Evolutionary conservation across 257 asterid genomes (phyloP).

Genomic region (Rubia yunnanensis): DNA sequence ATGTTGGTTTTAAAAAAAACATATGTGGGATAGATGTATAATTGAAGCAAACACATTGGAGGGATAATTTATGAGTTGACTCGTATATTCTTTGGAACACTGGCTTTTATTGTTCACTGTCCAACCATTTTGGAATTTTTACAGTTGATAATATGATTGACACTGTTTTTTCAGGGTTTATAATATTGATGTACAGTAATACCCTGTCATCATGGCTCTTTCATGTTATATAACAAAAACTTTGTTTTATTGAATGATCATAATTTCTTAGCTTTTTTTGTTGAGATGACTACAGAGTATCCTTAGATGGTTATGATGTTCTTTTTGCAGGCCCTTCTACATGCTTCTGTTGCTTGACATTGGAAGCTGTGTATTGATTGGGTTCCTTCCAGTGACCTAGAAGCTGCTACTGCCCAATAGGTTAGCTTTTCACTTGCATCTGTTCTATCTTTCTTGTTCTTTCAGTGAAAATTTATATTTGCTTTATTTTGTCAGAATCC

Average conservation of each 20-base stretch:
- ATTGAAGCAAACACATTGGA: background rate
- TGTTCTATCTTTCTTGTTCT: conserved; percentile 6
- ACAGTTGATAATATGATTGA: background rate
- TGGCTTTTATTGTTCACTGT: background rate
- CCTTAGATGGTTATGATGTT: background rate
- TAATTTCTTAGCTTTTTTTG: background rate
- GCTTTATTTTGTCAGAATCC: conserved; percentile 46
- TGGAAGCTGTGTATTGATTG: conserved; percentile 72
- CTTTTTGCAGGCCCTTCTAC: conserved; percentile 81
- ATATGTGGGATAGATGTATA: too few species aligned
- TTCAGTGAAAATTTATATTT: conserved; percentile 19
- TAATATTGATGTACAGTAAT: too few species aligned
- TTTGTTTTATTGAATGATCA: background rate
- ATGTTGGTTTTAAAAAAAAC: too few species aligned
- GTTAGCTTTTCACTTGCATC: conserved; percentile 24
- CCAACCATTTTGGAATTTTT: background rate
- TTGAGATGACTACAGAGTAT: background rate
- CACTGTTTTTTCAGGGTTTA: too few species aligned
- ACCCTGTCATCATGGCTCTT: background rate
- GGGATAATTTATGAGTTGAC: background rate
- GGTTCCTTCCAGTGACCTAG: conserved; percentile 92
- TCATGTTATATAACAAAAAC: background rate
- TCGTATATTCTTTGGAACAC: background rate
- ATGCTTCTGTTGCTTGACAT: conserved; percentile 74
- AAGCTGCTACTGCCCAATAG: conserved; percentile 59